Evolutionary conservation across 768 basidiomycete species (phyloP).

Genomic region (Pisolithus orientalis): DNA sequence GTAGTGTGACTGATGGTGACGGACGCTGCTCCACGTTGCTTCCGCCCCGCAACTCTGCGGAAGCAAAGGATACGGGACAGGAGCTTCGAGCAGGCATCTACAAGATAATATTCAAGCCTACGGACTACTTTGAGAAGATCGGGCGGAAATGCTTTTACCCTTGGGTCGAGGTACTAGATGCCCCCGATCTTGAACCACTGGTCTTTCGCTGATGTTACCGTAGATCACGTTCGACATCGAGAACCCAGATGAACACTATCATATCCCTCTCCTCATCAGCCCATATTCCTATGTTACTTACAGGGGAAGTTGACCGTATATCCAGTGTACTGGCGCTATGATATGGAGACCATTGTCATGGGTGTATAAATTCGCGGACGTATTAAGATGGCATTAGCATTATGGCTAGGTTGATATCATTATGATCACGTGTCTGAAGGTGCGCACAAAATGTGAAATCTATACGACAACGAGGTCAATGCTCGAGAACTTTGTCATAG

Average conservation of each 20-base stretch:
- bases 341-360: neutral
- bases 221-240: constrained; percentile 76
- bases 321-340: neutral
- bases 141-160: constrained; percentile 78
- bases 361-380: constrained; percentile 1
- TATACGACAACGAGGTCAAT: constrained; percentile 25
- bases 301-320: constrained; percentile 60
- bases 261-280: constrained; percentile 87
- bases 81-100: constrained; percentile 52
- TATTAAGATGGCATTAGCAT: constrained; percentile 4
- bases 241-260: constrained; percentile 77
- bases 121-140: constrained; percentile 67
- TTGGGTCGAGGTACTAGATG: constrained; percentile 68
- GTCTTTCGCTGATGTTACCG: constrained; percentile 5
- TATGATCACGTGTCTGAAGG: neutral
- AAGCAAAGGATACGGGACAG: constrained; percentile 35
- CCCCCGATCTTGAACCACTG: neutral
- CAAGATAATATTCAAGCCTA: constrained; percentile 81
- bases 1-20: constrained; percentile 72
- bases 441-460: constrained; percentile 1
- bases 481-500: constrained; percentile 68
- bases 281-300: constrained; percentile 92
- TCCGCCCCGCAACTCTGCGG: constrained; percentile 43
- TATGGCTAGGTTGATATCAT: neutral
- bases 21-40: constrained; percentile 81